Evolutionary conservation across 2,329 filamentous ascomycete species (phyloP), one percentile per base, ranked within the genome.

Genomic region (Neodidymelliopsis sp.): DNA sequence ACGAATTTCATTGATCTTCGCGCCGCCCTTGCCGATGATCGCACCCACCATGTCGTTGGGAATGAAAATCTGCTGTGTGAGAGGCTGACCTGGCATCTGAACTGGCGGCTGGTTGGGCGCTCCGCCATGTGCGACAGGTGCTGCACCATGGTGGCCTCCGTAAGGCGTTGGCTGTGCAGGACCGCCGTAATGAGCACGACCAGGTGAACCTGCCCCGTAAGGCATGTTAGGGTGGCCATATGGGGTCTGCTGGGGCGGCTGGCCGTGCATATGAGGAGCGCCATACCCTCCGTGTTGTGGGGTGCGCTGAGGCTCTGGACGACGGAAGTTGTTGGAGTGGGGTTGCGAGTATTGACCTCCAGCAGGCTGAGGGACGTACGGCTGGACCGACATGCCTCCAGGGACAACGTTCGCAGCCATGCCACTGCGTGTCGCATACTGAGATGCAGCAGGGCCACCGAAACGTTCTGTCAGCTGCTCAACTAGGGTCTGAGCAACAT

Each of bases 41-140:
- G 94, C 94, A 56, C 94, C 94, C 43, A 99, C 94, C 94, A 99
- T 97, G 69, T 99, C 94, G 71, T 99, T 99, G 49, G 94, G 94
- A 65, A 99, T 99, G 77, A 89, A 99, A 61, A 99, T 99, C 75
- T 99, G 94, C 75, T 99, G 94, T 3, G 94, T 99, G 67, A 97
- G 81, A 39, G 92, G 91, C 46, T 69, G 87, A 40, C 90, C 90
- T 29, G 89, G 87, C 65, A 92, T 81, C 75, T 59, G 62, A 29
- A 59, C 59, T 12, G 61, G 54, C 84, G 90, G 88, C 66, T 90
- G 88, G 54, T 85, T 84, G 39, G 89, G 86, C 43, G 88, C 87
- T 16, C 85, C 88, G 54, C 84, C 86, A 63, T 87, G 85, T 42
- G 79, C 78, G 35, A 83, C 79, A 57, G 65, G 79, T 62, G 69